Percentiles rank a stretch among this genome's conserved stretches.
These are phyloP conservation scores for Leccinum broughii DNA, from an alignment of 768 basidiomycete species.

Conservation along the genomic window DNA sequence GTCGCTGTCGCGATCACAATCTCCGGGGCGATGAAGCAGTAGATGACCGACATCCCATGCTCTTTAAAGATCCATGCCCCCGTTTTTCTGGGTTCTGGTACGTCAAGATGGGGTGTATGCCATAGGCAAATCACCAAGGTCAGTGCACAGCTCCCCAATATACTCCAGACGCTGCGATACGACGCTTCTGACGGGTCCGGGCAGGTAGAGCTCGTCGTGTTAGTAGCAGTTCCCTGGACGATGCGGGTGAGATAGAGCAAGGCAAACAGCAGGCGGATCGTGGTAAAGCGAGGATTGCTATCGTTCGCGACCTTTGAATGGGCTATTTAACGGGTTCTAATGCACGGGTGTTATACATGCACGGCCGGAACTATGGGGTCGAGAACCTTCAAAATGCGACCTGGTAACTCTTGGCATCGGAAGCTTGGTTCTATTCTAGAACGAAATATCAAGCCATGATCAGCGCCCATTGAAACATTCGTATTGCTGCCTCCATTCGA, in stretches of 20 bases:
- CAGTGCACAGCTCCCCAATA: background rate
- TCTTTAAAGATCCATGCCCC: accelerated
- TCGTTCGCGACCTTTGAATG: background rate
- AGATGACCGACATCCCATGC: background rate
- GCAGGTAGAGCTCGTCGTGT: background rate
- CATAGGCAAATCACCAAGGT: background rate
- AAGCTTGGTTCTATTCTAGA: too few species aligned
- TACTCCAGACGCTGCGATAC: background rate
- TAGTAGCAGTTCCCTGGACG: background rate
- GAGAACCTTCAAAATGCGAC: too few species aligned
- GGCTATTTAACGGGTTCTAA: too few species aligned
- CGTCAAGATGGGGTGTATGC: background rate
- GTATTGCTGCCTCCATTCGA: too few species aligned
- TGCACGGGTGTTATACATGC: too few species aligned
- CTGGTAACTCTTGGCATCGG: too few species aligned
- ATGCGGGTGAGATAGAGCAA: too few species aligned
- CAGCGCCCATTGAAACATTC: too few species aligned
- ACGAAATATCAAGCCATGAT: too few species aligned
- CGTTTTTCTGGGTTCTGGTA: background rate
- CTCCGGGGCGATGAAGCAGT: background rate
- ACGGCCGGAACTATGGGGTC: too few species aligned
- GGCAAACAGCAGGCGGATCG: too few species aligned
- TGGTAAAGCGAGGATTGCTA: background rate
- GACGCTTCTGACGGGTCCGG: background rate
- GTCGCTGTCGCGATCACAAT: background rate